These are phyloP conservation scores for Saposhnikovia divaricata DNA, from an alignment of 129 eudicot genomes.

Conservation along the genomic window DNA sequence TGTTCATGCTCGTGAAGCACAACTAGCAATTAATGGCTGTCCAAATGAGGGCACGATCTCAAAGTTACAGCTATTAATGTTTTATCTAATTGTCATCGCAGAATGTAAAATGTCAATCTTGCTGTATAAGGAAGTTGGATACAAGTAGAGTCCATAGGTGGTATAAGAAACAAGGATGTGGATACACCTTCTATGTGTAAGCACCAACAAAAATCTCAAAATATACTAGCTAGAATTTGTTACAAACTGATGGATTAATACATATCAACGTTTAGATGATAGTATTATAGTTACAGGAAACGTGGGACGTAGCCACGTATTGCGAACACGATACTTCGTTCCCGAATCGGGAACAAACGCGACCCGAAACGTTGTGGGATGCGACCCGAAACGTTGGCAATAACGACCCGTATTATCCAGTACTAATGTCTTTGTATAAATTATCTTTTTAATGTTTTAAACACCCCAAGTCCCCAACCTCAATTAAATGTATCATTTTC, in stretches of 20 bases:
- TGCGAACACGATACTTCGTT: no score
- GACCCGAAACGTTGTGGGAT: no score
- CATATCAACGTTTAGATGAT: background rate
- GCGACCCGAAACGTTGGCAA: no score
- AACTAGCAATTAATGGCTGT: background rate
- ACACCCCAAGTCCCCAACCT: no score
- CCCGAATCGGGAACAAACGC: no score
- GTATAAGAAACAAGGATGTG: background rate
- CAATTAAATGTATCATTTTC: no score
- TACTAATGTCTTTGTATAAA: no score
- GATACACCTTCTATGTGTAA: background rate
- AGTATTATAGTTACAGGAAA: no score
- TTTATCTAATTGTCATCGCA: background rate
- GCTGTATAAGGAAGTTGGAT: background rate
- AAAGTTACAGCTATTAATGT: background rate
- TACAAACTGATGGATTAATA: background rate
- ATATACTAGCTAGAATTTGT: background rate
- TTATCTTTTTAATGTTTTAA: no score
- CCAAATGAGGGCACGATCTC: background rate
- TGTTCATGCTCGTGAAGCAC: background rate
- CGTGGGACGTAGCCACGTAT: no score
- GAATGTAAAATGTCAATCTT: no score
- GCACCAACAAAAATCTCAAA: background rate
- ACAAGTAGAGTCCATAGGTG: background rate
- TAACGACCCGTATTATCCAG: no score